Evolutionary conservation across 768 basidiomycete genomes (phyloP).

Genomic region (Tricholoma bakamatsutake): DNA sequence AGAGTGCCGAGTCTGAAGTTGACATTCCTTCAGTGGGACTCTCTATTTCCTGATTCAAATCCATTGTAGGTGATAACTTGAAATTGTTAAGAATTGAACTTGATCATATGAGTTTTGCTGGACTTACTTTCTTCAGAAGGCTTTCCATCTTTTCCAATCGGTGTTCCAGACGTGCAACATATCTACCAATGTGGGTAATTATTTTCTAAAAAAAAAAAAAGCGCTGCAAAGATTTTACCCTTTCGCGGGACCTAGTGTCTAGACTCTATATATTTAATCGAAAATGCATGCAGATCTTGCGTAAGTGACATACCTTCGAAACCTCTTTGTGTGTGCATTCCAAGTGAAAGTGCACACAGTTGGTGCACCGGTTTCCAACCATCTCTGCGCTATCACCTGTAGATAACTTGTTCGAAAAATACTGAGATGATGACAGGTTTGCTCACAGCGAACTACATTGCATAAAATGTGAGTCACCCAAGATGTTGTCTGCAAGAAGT

Average conservation of each 20-base stretch:
- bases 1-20: slow-evolving; percentile 25
- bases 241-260: slow-evolving; percentile 59
- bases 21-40: slow-evolving; percentile 31
- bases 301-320: slow-evolving; percentile 43
- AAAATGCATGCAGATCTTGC: neutral
- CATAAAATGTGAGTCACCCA: neutral
- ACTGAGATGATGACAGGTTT: neutral
- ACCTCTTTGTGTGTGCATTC: slow-evolving; percentile 68
- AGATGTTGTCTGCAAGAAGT: neutral
- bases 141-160: slow-evolving; percentile 62
- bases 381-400: slow-evolving; percentile 65
- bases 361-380: slow-evolving; percentile 57
- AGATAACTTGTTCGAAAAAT: slow-evolving; percentile 34
- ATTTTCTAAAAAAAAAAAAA: neutral
- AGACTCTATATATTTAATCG: neutral
- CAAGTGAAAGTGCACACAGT: slow-evolving; percentile 50
- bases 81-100: slow-evolving; percentile 16
- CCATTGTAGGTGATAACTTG: slow-evolving; percentile 51
- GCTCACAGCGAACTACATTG: slow-evolving; percentile 29
- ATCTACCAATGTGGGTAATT: slow-evolving; percentile 32
- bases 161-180: slow-evolving; percentile 57
- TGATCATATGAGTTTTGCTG: neutral
- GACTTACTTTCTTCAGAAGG: slow-evolving; percentile 45
- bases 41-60: slow-evolving; percentile 56
- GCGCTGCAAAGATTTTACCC: slow-evolving; percentile 28